Percentiles rank a stretch among this genome's conserved stretches.
Conservation (phyloP, 495 filamentous ascomycete species). For the Rusavskia elegans region DNA sequence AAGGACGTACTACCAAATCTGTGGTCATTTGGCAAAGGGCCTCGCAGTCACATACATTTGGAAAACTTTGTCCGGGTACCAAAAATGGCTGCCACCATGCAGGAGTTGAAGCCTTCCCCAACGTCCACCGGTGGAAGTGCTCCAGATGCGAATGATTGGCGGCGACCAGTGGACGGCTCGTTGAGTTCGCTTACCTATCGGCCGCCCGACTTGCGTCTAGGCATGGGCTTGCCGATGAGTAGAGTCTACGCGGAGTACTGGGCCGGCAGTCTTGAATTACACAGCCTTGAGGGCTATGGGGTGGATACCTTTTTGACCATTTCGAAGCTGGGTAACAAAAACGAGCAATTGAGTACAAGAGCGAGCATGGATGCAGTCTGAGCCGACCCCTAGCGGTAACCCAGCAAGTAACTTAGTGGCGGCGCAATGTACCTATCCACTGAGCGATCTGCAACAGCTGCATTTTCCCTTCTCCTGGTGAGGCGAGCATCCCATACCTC, state of each 20-base stretch:
- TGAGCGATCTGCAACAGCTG: background rate
- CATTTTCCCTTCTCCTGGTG: too few species aligned
- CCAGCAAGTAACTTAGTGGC: background rate
- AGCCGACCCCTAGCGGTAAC: constrained; percentile 2
- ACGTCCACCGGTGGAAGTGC: constrained; percentile 9
- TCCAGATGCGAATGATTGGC: constrained; percentile 18
- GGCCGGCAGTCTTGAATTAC: constrained; percentile 83
- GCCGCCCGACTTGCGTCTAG: constrained; percentile 74
- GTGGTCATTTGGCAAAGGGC: constrained; percentile 93
- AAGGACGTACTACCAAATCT: constrained; percentile 72
- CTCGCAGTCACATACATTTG: constrained; percentile 53
- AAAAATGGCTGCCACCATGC: constrained; percentile 85
- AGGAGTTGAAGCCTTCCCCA: constrained; percentile 44
- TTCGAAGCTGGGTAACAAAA: constrained; percentile 94
- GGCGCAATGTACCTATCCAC: background rate
- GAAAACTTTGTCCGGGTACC: constrained; percentile 77
- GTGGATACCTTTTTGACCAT: constrained; percentile 98
- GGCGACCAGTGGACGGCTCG: constrained; percentile 38
- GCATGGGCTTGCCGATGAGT: constrained; percentile 88
- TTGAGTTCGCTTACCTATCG: constrained; percentile 62
- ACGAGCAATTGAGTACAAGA: constrained; percentile 82
- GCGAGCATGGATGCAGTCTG: constrained; percentile 82
- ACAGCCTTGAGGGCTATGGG: constrained; percentile 90
- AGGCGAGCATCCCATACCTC: too few species aligned
- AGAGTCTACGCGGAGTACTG: constrained; percentile 97